A percentile compares a stretch with the other conserved stretches of the same genome.
Evolutionary conservation across 2,329 filamentous ascomycete species (phyloP).

Genomic region (Acephala macrosclerotiorum): DNA sequence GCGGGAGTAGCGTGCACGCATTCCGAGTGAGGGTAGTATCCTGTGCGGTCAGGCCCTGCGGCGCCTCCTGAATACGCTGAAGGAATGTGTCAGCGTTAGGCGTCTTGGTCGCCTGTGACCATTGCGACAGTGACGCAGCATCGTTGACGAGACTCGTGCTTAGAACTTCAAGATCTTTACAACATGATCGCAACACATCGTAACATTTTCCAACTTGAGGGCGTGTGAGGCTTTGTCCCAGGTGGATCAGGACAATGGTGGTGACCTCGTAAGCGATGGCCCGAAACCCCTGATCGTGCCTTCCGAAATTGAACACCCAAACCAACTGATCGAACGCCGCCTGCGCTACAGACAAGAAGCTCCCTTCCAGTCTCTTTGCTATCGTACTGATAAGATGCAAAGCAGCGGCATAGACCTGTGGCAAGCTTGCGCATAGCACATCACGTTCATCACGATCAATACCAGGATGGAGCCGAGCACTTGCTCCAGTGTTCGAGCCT

Average conservation of each 20-base stretch:
- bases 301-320: constrained; percentile 71
- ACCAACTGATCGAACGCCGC: constrained; percentile 74
- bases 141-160: constrained; percentile 42
- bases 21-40: constrained; percentile 58
- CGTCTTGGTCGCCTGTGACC: constrained; percentile 45
- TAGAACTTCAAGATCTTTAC: constrained; percentile 72
- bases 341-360: constrained; percentile 65
- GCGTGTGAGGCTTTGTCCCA: constrained; percentile 73
- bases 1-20: constrained; percentile 67
- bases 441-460: constrained; percentile 84
- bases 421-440: constrained; percentile 75
- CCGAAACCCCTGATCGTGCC: constrained; percentile 62
- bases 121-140: constrained; percentile 24
- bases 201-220: constrained; percentile 68
- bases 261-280: constrained; percentile 66
- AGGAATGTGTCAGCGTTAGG: constrained; percentile 80
- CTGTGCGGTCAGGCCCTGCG: constrained; percentile 44
- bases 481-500: constrained; percentile 28
- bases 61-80: constrained; percentile 33
- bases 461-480: constrained; percentile 71
- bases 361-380: constrained; percentile 62
- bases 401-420: constrained; percentile 76
- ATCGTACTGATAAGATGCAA: constrained; percentile 68
- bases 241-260: constrained; percentile 62
- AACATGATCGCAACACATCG: constrained; percentile 71